Percentiles rank a stretch among this genome's conserved stretches.
Evolutionary conservation across 768 basidiomycete genomes (phyloP).

Genomic region (Ephemerocybe angulata): DNA sequence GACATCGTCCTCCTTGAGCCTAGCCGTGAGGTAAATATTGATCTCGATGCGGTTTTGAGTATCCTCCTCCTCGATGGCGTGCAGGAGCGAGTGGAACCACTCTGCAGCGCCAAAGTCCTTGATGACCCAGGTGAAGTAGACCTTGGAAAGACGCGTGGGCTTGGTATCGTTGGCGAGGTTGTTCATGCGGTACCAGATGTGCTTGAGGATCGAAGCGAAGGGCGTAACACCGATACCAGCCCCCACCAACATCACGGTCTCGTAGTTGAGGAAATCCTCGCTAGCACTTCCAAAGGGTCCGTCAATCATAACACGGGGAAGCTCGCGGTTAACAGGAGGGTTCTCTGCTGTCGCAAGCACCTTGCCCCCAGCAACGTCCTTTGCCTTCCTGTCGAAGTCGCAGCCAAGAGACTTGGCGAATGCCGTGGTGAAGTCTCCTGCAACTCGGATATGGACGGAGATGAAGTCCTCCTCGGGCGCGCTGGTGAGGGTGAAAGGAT

Average conservation of each 20-base stretch:
- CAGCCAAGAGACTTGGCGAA: slow-evolving; percentile 82
- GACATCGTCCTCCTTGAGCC: slow-evolving; percentile 89
- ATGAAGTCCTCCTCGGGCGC: slow-evolving; percentile 96
- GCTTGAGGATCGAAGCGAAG: slow-evolving; percentile 90
- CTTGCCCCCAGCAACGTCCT: slow-evolving; percentile 52
- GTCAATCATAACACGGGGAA: slow-evolving; percentile 94
- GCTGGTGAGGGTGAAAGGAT: slow-evolving; percentile 92
- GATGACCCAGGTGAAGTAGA: slow-evolving; percentile 94
- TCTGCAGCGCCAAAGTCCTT: slow-evolving; percentile 86
- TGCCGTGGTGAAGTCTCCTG: slow-evolving; percentile 87
- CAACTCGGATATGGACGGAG: slow-evolving; percentile 88
- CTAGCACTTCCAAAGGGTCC: slow-evolving; percentile 92
- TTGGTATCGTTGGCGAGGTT: slow-evolving; percentile 63
- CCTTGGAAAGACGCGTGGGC: slow-evolving; percentile 83
- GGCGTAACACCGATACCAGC: slow-evolving; percentile 97
- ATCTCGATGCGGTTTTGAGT: slow-evolving; percentile 84
- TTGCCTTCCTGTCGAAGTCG: slow-evolving; percentile 59
- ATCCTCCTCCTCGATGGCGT: slow-evolving; percentile 93
- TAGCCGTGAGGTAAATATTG: slow-evolving; percentile 89
- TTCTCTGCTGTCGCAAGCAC: slow-evolving; percentile 56
- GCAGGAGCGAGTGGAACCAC: slow-evolving; percentile 92
- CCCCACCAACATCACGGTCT: slow-evolving; percentile 85
- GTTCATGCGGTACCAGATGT: slow-evolving; percentile 97
- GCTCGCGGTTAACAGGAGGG: slow-evolving; percentile 62
- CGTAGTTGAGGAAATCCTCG: slow-evolving; percentile 89